These are phyloP conservation scores for Primulina huaijiensis DNA, from an alignment of 257 asterid species.

Conservation along the genomic window DNA sequence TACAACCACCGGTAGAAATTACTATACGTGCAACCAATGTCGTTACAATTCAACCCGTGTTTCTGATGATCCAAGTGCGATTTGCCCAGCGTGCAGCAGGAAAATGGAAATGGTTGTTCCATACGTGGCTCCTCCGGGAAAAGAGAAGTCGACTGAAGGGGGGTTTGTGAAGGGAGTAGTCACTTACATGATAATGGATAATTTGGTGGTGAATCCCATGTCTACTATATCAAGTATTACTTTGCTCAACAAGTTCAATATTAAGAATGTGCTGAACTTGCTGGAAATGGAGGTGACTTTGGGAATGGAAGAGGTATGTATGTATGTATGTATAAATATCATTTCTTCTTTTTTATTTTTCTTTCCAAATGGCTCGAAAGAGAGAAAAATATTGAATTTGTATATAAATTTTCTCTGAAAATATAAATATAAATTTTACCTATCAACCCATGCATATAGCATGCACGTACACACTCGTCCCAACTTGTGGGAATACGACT, in stretches of 20 bases:
- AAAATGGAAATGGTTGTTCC: too few species aligned
- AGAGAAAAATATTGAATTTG: too few species aligned
- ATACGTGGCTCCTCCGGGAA: too few species aligned
- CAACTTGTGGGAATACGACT: too few species aligned
- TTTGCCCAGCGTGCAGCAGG: background rate
- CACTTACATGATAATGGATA: slow-evolving; percentile 40
- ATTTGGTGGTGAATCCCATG: slow-evolving; percentile 30
- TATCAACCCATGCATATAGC: too few species aligned
- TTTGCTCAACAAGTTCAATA: slow-evolving; percentile 20
- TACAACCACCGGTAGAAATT: background rate
- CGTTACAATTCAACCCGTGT: background rate
- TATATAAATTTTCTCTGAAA: too few species aligned
- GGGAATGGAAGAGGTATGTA: slow-evolving; percentile 28
- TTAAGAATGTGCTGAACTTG: slow-evolving; percentile 19
- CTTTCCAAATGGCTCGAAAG: too few species aligned
- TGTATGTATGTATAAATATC: slow-evolving; percentile 7
- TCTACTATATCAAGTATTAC: slow-evolving; percentile 29
- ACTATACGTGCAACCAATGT: background rate
- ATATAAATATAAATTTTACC: too few species aligned
- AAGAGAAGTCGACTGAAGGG: background rate
- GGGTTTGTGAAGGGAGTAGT: slow-evolving; percentile 28
- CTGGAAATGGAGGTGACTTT: slow-evolving; percentile 23
- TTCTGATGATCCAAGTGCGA: slow-evolving; percentile 12
- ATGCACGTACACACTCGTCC: too few species aligned
- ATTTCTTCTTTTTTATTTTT: too few species aligned